Conservation (phyloP, 108 stramenopile genomes). For the Mediolabrus comicus region DNA sequence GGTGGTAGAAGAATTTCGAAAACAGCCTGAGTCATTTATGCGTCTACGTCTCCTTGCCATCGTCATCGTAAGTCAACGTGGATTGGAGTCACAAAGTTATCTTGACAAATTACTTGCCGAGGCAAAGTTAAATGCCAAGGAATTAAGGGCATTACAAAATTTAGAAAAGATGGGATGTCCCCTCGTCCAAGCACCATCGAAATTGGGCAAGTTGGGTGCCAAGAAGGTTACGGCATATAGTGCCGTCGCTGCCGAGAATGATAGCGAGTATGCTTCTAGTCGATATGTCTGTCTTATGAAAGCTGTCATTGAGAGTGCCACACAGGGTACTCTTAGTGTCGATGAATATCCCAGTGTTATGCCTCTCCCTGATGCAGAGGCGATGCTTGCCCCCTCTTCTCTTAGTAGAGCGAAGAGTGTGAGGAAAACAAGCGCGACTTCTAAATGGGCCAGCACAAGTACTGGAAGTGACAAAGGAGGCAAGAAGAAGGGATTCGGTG, state of each 20-base stretch:
- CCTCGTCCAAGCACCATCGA: constrained; percentile 22
- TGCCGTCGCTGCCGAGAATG: constrained; percentile 47
- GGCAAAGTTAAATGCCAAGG: constrained; percentile 60
- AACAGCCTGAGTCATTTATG: constrained; percentile 49
- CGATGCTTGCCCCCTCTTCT: constrained; percentile 13
- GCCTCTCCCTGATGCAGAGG: constrained; percentile 73
- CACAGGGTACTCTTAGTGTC: constrained; percentile 62
- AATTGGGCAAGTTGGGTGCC: constrained; percentile 14
- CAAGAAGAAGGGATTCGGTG: constrained; percentile 50
- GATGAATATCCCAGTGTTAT: constrained; percentile 89
- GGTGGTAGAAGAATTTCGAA: constrained; percentile 56
- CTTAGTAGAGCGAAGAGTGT: constrained; percentile 42
- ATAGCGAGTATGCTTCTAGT: constrained; percentile 76
- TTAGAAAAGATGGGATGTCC: constrained; percentile 75
- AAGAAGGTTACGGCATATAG: constrained; percentile 10
- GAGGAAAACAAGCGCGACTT: constrained; percentile 39
- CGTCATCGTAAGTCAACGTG: constrained; percentile 81
- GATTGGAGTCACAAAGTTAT: constrained; percentile 57
- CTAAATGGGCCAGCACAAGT: constrained; percentile 52
- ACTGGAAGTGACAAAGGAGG: not conserved
- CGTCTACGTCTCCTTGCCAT: constrained; percentile 85
- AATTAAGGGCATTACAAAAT: constrained; percentile 58
- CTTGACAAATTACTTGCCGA: constrained; percentile 62
- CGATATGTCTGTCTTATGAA: constrained; percentile 82
- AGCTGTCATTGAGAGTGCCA: constrained; percentile 64